Conservation (phyloP, 805 yeast species). For the Yarrowia bubula region DNA sequence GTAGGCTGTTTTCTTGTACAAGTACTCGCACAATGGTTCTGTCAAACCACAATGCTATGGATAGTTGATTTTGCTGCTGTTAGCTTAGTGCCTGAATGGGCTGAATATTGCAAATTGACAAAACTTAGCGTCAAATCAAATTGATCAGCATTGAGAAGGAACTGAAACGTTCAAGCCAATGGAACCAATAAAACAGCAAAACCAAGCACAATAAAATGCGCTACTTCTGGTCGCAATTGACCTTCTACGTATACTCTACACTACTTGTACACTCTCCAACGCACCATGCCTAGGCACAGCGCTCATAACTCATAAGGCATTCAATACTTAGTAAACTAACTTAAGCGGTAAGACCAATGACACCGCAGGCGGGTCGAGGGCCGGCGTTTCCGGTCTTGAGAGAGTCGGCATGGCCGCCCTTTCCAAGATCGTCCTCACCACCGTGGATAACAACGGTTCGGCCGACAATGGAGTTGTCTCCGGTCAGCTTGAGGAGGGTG, state of each 20-base stretch:
- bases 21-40: too few relatives aligned
- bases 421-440: constrained; percentile 91
- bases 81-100: too few relatives aligned
- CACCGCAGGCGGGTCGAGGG: constrained; percentile 98
- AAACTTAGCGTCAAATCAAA: too few relatives aligned
- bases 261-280: too few relatives aligned
- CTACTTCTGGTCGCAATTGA: too few relatives aligned
- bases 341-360: constrained; percentile 71
- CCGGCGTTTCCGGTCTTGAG: constrained; percentile 97
- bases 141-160: too few relatives aligned
- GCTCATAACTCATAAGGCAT: neutral
- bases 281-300: neutral
- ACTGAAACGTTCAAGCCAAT: too few relatives aligned
- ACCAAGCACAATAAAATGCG: too few relatives aligned
- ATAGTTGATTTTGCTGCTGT: neutral
- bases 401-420: constrained; percentile 89
- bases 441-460: constrained; percentile 94
- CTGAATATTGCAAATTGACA: too few relatives aligned
- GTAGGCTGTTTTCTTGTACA: too few relatives aligned
- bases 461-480: constrained; percentile 85
- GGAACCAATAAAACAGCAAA: too few relatives aligned
- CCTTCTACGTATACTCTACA: neutral
- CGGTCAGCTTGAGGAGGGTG: constrained; percentile 71
- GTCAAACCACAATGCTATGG: neutral
- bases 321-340: neutral